Evolutionary conservation across 495 filamentous ascomycete genomes (phyloP).

Genomic region (Penicillium pancosmium): DNA sequence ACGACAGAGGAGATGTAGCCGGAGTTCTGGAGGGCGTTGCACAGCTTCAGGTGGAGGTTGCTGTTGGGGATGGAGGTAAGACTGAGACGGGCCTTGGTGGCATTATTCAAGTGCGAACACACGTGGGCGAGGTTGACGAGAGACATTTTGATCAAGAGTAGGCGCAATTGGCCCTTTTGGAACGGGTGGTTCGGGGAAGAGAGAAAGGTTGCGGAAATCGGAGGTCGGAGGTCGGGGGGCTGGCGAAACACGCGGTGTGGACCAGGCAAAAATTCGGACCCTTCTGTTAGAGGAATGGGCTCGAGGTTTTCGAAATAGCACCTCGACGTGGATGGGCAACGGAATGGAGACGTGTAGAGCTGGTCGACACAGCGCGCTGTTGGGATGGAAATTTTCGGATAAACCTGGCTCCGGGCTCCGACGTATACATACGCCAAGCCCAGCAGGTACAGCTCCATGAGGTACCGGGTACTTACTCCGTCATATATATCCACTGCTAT

Average conservation of each 20-base stretch:
- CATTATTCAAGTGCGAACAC: slow-evolving; percentile 95
- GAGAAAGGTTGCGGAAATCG: slow-evolving; percentile 8
- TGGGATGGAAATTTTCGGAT: slow-evolving; percentile 49
- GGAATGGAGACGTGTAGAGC: neutral
- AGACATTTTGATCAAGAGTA: slow-evolving; percentile 66
- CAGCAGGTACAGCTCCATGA: neutral
- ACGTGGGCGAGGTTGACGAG: slow-evolving; percentile 78
- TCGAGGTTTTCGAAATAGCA: neutral
- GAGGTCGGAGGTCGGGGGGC: neutral
- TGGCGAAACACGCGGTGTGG: neutral
- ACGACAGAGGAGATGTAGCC: slow-evolving; percentile 85
- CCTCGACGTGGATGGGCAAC: slow-evolving; percentile 2
- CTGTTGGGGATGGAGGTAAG: slow-evolving; percentile 84
- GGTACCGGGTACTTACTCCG: slow-evolving; percentile 11
- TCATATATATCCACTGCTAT: neutral
- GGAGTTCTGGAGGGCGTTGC: slow-evolving; percentile 74
- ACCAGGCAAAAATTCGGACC: neutral
- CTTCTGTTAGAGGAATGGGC: neutral
- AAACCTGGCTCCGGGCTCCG: slow-evolving; percentile 33
- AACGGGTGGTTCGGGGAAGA: slow-evolving; percentile 17
- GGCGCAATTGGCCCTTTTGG: slow-evolving; percentile 32
- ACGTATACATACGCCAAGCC: neutral
- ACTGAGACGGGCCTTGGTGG: slow-evolving; percentile 79
- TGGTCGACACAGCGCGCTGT: neutral
- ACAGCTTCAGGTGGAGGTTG: slow-evolving; percentile 76